Percentiles rank a stretch among this genome's conserved stretches.
Evolutionary conservation across 768 basidiomycete genomes (phyloP).

Genomic region (Sutorius australiensis): DNA sequence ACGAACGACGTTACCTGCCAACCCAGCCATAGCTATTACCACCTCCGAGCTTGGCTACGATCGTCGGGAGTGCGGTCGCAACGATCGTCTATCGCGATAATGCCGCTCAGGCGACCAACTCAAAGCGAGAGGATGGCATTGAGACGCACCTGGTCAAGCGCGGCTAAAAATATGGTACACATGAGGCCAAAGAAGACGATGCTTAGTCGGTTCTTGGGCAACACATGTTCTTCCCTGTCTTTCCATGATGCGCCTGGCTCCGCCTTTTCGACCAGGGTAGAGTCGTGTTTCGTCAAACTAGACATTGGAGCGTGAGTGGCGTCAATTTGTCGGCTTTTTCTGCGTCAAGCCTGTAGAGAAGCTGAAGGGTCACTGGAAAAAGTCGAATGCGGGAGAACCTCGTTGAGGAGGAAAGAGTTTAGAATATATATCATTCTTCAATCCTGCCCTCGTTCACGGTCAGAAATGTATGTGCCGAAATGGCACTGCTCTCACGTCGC

Average conservation of each 20-base stretch:
- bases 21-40: slow-evolving; percentile 70
- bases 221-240: slow-evolving; percentile 46
- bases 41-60: slow-evolving; percentile 59
- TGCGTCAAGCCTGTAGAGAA: background rate
- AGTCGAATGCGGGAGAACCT: background rate
- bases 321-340: background rate
- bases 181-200: slow-evolving; percentile 30
- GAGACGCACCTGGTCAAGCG: slow-evolving; percentile 53
- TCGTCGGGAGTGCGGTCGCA: slow-evolving; percentile 73
- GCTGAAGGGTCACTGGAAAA: too few species aligned
- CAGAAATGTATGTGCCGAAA: background rate
- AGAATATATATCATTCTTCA: background rate
- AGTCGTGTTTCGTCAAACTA: background rate
- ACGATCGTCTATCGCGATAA: slow-evolving; percentile 51
- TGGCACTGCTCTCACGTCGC: background rate
- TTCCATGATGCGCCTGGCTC: slow-evolving; percentile 54
- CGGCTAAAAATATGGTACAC: slow-evolving; percentile 37
- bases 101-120: background rate
- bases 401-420: background rate
- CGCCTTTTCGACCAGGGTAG: slow-evolving; percentile 17
- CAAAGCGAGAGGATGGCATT: background rate
- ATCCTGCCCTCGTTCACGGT: background rate
- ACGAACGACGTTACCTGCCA: slow-evolving; percentile 45
- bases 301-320: slow-evolving; percentile 3
- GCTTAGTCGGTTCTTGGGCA: slow-evolving; percentile 37